These are phyloP conservation scores for Aspergillus versicolor DNA, from an alignment of 2,329 filamentous ascomycete genomes.

Conservation along the genomic window DNA sequence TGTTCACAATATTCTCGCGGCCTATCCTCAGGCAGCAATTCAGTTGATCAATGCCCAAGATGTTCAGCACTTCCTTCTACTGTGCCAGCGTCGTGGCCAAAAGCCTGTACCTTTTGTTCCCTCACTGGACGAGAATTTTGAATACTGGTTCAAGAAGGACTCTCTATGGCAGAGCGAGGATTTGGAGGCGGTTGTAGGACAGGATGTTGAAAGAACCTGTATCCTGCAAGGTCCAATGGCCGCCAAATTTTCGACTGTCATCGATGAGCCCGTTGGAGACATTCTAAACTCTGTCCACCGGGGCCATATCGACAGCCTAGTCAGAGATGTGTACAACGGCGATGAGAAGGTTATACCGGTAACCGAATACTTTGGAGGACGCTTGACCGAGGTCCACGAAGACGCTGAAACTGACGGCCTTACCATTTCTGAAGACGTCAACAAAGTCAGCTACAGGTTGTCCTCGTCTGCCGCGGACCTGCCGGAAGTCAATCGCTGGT, in stretches of 20 bases:
- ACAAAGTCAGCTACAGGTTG: constrained; percentile 82
- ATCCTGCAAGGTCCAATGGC: constrained; percentile 95
- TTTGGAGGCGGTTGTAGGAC: constrained; percentile 88
- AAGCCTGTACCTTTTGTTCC: constrained; percentile 98
- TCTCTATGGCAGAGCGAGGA: constrained; percentile 99
- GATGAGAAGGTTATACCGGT: constrained; percentile 74
- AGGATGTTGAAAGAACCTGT: constrained; percentile 94
- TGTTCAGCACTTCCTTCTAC: constrained; percentile 91
- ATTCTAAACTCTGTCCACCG: constrained; percentile 91
- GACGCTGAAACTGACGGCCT: constrained; percentile 82
- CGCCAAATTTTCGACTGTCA: constrained; percentile 80
- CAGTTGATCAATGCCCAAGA: constrained; percentile 98
- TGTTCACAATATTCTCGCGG: constrained; percentile 73
- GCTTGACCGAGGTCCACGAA: constrained; percentile 67
- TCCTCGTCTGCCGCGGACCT: constrained; percentile 71
- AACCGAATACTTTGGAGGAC: constrained; percentile 94
- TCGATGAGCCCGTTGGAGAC: constrained; percentile 92
- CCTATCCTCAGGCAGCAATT: constrained; percentile 80
- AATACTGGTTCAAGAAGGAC: constrained; percentile 99
- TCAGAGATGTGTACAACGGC: constrained; percentile 74
- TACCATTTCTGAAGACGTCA: constrained; percentile 73
- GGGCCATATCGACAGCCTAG: constrained; percentile 77
- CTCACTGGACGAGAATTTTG: constrained; percentile 92
- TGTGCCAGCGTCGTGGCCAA: constrained; percentile 88
- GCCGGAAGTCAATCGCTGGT: constrained; percentile 79